phyloP scores from a whole-genome alignment of 1,139 yeast genomes.

The Debaryomyces robertsiae region DNA sequence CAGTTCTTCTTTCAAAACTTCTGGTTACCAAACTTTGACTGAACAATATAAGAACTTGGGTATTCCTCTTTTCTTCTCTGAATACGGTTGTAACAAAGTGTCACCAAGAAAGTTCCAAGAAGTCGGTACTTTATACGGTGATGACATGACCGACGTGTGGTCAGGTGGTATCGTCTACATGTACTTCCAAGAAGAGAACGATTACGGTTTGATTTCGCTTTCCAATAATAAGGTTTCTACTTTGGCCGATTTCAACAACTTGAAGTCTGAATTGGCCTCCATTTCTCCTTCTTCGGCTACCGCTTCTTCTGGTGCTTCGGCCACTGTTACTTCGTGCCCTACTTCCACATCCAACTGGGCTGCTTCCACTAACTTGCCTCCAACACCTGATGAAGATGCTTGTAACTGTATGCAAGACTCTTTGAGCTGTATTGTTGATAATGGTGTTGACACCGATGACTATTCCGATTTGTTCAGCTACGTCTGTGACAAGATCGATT shows the following conservation, averaged over 20 bases:
- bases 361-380: conserved; percentile 61
- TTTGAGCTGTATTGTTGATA: conserved; percentile 52
- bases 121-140: conserved; percentile 60
- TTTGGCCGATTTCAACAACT: conserved; percentile 49
- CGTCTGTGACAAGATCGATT: conserved; percentile 53
- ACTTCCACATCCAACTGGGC: conserved; percentile 51
- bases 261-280: conserved; percentile 59
- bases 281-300: conserved; percentile 45
- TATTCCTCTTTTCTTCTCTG: conserved; percentile 85
- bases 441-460: conserved; percentile 45
- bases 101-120: conserved; percentile 73
- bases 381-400: conserved; percentile 62
- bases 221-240: conserved; percentile 41
- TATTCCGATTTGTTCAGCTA: conserved; percentile 56
- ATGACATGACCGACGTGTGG: conserved; percentile 78
- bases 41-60: conserved; percentile 68
- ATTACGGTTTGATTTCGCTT: conserved; percentile 75
- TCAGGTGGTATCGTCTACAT: conserved; percentile 91
- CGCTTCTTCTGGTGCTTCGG: conserved; percentile 24
- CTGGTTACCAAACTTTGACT: conserved; percentile 80
- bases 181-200: conserved; percentile 82
- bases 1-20: conserved; percentile 54
- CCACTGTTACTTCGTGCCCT: conserved; percentile 50
- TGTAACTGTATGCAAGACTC: conserved; percentile 59
- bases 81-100: conserved; percentile 77